Conservation (phyloP, 768 basidiomycete genomes). For the Asterophora parasitica region DNA sequence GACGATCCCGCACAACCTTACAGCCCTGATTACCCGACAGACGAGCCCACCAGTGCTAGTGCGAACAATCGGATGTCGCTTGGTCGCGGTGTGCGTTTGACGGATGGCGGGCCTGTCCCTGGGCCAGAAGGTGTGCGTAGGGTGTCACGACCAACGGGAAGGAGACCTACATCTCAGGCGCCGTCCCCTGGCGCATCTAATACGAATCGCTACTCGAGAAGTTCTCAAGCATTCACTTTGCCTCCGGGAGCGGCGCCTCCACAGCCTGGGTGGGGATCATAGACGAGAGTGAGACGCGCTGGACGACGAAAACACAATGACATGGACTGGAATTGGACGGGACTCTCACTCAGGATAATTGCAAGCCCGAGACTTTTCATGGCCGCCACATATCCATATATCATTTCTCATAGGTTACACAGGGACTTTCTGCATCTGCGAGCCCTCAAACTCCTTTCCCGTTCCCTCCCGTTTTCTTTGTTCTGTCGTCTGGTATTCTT, state of each 20-base stretch:
- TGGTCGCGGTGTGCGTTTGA: conserved; percentile 67
- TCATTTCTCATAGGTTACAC: no score
- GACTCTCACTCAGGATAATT: background rate
- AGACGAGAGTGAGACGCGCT: background rate
- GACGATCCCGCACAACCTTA: conserved; percentile 17
- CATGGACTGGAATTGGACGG: conserved; percentile 1
- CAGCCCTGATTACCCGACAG: conserved; percentile 27
- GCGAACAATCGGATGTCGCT: conserved; percentile 32
- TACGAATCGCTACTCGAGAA: conserved; percentile 14
- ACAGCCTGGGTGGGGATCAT: conserved; percentile 2
- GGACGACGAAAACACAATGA: background rate
- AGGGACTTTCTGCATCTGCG: background rate
- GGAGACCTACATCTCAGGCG: conserved; percentile 58
- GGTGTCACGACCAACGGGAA: conserved; percentile 57
- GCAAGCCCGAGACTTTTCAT: no score
- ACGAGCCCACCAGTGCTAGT: conserved; percentile 27
- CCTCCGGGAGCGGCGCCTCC: conserved; percentile 11
- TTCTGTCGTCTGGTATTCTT: conserved; percentile 1
- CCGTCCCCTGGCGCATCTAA: conserved; percentile 28
- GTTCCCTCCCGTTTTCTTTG: background rate
- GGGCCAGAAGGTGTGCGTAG: conserved; percentile 74
- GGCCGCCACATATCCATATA: no score
- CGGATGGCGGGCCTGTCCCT: conserved; percentile 81
- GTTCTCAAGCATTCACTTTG: conserved; percentile 8
- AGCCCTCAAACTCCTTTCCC: background rate